These are phyloP conservation scores for Trichomonas tenax DNA, from an alignment of 208 protist genomes.

Conservation along the genomic window DNA sequence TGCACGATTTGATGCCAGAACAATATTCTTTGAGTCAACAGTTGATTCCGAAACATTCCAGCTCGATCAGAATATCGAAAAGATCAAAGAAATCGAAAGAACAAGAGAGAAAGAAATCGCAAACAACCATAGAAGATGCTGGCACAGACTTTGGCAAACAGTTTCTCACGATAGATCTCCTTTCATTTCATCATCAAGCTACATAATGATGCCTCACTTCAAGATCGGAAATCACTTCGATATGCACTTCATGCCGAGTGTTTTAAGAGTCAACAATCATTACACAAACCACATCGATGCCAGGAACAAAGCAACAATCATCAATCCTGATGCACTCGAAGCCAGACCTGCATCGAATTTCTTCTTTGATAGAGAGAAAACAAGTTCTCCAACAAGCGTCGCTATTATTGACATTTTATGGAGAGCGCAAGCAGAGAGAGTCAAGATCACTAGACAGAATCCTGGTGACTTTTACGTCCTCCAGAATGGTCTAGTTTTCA, in stretches of 20 bases:
- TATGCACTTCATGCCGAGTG: not conserved
- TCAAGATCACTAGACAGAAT: not conserved
- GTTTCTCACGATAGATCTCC: not conserved
- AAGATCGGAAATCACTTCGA: conserved; percentile 5
- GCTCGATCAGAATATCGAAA: not conserved
- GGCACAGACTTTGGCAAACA: not conserved
- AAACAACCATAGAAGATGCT: not conserved
- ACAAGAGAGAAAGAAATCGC: not conserved
- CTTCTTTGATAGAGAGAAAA: not conserved
- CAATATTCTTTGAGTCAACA: not conserved
- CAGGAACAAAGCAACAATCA: not conserved
- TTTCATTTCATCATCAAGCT: not conserved
- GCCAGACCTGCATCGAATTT: not conserved
- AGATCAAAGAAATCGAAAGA: not conserved
- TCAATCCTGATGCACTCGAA: not conserved
- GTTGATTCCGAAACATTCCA: not conserved
- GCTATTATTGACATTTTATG: not conserved
- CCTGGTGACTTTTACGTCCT: not conserved
- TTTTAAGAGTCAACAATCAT: not conserved
- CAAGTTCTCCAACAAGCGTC: not conserved
- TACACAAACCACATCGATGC: not conserved
- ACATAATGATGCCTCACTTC: not conserved
- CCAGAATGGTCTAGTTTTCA: not conserved
- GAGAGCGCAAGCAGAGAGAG: not conserved
- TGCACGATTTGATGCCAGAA: not conserved